A percentile compares a stretch with the other conserved stretches of the same genome.
These are phyloP conservation scores for Colletotrichum acutatum DNA, from an alignment of 2,329 filamentous ascomycete genomes.

Conservation along the genomic window DNA sequence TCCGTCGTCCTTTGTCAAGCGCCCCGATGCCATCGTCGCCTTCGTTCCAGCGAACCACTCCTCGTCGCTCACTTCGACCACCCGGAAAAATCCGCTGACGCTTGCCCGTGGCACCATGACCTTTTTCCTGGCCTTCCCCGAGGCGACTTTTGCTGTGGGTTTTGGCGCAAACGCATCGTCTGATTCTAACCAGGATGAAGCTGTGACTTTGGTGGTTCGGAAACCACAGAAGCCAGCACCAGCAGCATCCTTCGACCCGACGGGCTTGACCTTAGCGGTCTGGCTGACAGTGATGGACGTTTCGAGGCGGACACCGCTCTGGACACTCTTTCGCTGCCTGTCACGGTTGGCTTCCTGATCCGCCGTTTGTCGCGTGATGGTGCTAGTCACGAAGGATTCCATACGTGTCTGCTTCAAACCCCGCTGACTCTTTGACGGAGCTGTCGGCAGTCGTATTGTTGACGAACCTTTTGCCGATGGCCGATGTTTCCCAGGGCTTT, in stretches of 20 bases:
- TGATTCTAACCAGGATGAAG: neutral
- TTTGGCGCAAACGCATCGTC: conserved; percentile 23
- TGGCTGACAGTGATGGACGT: neutral
- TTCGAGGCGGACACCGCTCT: neutral
- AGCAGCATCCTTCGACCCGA: neutral
- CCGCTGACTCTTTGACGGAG: conserved; percentile 10
- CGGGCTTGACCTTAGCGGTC: neutral
- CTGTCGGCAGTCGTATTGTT: neutral
- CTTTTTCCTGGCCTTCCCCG: conserved; percentile 43
- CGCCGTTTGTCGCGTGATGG: neutral
- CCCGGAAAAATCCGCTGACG: conserved; percentile 52
- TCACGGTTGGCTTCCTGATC: neutral
- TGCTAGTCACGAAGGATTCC: conserved; percentile 20
- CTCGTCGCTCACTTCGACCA: conserved; percentile 45
- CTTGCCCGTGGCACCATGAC: conserved; percentile 49
- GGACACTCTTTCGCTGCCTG: neutral
- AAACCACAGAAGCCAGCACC: neutral
- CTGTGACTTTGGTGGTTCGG: neutral
- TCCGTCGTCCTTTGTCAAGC: neutral
- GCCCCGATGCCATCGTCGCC: neutral
- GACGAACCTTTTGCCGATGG: neutral
- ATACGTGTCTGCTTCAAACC: conserved; percentile 44
- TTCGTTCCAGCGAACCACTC: conserved; percentile 40
- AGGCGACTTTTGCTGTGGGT: neutral
- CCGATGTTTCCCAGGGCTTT: neutral